Conservation (phyloP, 345 rosid species). For the Syzygium grande region DNA sequence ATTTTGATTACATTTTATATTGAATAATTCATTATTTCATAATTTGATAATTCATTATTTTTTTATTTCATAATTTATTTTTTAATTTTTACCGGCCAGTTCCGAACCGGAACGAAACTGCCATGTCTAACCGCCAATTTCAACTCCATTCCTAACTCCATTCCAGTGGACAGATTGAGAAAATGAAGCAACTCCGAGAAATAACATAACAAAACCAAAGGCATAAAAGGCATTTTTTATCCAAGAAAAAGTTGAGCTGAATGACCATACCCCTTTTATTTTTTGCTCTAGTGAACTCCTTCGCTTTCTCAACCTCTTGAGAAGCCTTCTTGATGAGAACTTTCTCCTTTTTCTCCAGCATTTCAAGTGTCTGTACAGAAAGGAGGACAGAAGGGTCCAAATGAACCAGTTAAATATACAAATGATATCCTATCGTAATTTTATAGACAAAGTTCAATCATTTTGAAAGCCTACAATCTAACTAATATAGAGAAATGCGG, state of each 20-base stretch:
- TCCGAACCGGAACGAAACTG: no score
- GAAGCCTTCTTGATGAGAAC: constrained; percentile 72
- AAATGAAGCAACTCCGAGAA: background rate
- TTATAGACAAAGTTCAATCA: background rate
- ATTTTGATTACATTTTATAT: no score
- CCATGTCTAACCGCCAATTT: no score
- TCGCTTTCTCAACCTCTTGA: constrained; percentile 76
- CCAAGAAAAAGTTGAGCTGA: background rate
- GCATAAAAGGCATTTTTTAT: background rate
- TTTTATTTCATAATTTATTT: no score
- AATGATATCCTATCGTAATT: background rate
- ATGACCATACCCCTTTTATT: constrained; percentile 63
- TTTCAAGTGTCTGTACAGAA: constrained; percentile 66
- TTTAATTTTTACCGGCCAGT: no score
- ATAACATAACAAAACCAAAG: background rate
- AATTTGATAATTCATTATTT: no score
- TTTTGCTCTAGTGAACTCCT: constrained; percentile 54
- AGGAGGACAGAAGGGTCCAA: background rate
- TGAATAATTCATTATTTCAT: no score
- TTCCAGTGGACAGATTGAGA: background rate
- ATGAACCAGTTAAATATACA: background rate
- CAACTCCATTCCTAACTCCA: background rate
- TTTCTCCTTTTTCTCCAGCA: constrained; percentile 94
- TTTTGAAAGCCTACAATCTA: background rate
- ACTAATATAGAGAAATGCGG: background rate